Evolutionary conservation across 371 early-diverging fungal genomes (phyloP).

Genomic region (Lichtheimia ornata): DNA sequence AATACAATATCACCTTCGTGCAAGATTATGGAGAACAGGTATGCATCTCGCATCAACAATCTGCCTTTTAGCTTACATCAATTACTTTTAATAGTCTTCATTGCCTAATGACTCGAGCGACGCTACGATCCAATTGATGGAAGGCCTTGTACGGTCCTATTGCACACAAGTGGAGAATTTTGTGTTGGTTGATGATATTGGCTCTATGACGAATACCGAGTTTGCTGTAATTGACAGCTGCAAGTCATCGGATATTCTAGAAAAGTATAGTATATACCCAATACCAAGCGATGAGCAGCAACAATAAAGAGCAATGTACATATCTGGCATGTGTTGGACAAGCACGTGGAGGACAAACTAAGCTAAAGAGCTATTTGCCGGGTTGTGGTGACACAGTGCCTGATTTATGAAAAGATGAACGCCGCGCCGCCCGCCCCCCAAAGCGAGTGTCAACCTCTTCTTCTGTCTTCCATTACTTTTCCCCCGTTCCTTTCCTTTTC

Average conservation of each 20-base stretch:
- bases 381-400: no score
- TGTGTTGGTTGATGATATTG: slow-evolving; percentile 29
- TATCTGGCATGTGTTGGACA: no score
- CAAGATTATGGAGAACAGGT: no score
- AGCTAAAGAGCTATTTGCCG: no score
- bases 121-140: neutral
- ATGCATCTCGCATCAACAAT: neutral
- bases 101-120: neutral
- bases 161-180: slow-evolving; percentile 4
- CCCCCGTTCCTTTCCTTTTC: no score
- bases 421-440: no score
- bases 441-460: no score
- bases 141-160: neutral
- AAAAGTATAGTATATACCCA: neutral
- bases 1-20: no score
- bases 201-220: neutral
- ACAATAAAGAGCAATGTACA: neutral
- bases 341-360: no score
- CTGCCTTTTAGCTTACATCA: neutral
- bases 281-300: neutral
- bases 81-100: neutral
- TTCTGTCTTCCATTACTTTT: no score
- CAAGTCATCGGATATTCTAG: neutral
- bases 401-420: no score
- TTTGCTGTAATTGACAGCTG: neutral